Evolutionary conservation across 176 grass and related monocot genomes (phyloP).

Genomic region (Zoysia pacifica): DNA sequence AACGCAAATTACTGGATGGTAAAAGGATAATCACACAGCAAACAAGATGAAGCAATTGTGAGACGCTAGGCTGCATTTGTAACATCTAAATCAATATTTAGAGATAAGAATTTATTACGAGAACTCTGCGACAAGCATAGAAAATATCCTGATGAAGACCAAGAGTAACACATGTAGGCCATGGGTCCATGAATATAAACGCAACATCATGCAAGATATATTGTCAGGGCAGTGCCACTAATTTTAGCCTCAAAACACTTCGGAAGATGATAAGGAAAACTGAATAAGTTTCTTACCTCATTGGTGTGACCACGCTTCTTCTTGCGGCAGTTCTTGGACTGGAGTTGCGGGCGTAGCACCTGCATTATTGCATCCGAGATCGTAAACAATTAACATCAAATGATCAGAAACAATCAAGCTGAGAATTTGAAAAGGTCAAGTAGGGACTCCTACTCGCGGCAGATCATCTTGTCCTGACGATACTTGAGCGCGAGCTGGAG

Average conservation of each 20-base stretch:
- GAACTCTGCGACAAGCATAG: background rate
- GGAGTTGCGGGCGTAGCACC: constrained; percentile 20
- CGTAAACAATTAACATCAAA: background rate
- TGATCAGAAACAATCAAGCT: background rate
- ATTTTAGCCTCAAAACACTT: background rate
- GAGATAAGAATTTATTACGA: background rate
- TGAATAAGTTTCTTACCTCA: background rate
- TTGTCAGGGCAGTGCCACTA: too few species aligned
- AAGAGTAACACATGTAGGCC: too few species aligned
- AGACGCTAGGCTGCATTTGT: background rate
- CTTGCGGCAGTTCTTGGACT: constrained; percentile 24
- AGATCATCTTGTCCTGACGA: constrained; percentile 27
- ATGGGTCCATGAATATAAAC: too few species aligned
- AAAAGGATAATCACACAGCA: background rate
- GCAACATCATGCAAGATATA: too few species aligned
- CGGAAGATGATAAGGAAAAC: background rate
- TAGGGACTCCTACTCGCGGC: background rate
- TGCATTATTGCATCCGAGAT: background rate
- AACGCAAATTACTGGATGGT: background rate
- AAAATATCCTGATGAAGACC: too few species aligned
- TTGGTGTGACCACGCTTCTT: constrained; percentile 18
- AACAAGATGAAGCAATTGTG: background rate
- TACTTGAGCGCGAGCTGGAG: constrained; percentile 33
- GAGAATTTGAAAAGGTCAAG: background rate
- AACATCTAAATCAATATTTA: background rate